phyloP scores from a whole-genome alignment of 371 early-diverging fungal genomes.

The Smittium mucronatum region DNA sequence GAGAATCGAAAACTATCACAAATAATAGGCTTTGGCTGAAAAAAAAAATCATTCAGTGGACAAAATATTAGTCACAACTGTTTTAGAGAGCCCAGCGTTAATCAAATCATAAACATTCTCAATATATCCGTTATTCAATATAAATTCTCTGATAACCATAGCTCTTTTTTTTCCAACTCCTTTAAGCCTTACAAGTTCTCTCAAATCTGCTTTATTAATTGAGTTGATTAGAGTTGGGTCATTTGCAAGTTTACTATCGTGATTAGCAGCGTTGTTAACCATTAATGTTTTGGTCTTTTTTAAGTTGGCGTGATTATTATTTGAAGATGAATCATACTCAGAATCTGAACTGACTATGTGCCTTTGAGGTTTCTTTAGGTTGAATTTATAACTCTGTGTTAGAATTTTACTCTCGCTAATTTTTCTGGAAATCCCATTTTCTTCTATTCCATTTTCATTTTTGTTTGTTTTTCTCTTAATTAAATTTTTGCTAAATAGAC shows the following conservation, averaged over 20 bases:
- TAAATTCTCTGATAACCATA: slow-evolving; percentile 38
- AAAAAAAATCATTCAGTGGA: too few relatives aligned
- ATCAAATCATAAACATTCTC: slow-evolving; percentile 9
- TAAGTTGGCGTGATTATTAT: neutral
- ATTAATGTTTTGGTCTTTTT: neutral
- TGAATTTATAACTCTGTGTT: neutral
- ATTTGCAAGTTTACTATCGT: neutral
- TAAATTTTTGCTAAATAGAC: neutral
- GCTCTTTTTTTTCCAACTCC: slow-evolving; percentile 54
- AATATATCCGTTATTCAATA: slow-evolving; percentile 27
- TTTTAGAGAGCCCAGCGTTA: slow-evolving; percentile 1
- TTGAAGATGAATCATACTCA: neutral
- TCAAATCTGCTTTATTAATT: slow-evolving; percentile 41
- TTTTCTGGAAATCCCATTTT: neutral
- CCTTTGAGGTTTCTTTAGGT: neutral
- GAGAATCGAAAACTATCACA: too few relatives aligned
- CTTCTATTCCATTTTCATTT: neutral
- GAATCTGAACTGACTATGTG: neutral
- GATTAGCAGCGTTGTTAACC: neutral
- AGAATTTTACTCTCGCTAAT: neutral
- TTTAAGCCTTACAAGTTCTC: slow-evolving; percentile 41
- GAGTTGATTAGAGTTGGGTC: neutral
- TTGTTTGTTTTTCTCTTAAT: neutral
- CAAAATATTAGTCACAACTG: slow-evolving; percentile 1
- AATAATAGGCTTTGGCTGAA: too few relatives aligned